Evolutionary conservation across 345 rosid genomes (phyloP).

Genomic region (Gossypium mustelinum): DNA sequence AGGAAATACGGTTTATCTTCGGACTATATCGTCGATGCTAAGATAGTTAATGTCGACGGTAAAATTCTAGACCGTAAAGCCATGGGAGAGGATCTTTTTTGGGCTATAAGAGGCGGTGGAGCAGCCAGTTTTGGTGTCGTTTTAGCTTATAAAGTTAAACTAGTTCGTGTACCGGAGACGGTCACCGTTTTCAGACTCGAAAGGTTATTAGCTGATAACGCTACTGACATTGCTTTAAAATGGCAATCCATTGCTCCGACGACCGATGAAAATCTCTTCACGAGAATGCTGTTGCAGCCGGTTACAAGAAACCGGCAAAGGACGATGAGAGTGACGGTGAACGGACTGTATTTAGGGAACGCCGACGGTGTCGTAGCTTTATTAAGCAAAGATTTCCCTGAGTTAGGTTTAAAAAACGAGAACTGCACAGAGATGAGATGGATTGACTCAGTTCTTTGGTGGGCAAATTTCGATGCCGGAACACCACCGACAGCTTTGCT

Average conservation of each 20-base stretch:
- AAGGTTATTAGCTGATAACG: neutral
- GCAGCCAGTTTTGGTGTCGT: constrained; percentile 40
- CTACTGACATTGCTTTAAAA: neutral
- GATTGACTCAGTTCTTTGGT: constrained; percentile 5
- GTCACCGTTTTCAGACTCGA: constrained; percentile 31
- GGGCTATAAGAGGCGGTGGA: constrained; percentile 44
- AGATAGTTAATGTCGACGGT: neutral
- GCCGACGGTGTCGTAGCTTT: neutral
- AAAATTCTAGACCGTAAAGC: neutral
- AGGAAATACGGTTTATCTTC: constrained; percentile 23
- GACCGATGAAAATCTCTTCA: neutral
- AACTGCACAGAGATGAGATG: neutral
- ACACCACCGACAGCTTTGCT: neutral
- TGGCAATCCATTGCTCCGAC: neutral
- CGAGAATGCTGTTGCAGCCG: neutral
- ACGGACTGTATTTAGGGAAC: neutral
- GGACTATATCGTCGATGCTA: constrained; percentile 12
- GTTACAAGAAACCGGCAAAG: neutral
- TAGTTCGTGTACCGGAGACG: constrained; percentile 29
- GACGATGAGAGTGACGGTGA: neutral
- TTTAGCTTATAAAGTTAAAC: constrained; percentile 33
- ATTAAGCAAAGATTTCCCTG: neutral
- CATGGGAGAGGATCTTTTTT: constrained; percentile 38
- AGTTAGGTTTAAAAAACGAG: neutral
- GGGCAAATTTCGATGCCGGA: neutral